Evolutionary conservation across 192 early-diverging fungal genomes (phyloP), one percentile per base, ranked within the genome.

Genomic region (Glomus cerebriforme): DNA sequence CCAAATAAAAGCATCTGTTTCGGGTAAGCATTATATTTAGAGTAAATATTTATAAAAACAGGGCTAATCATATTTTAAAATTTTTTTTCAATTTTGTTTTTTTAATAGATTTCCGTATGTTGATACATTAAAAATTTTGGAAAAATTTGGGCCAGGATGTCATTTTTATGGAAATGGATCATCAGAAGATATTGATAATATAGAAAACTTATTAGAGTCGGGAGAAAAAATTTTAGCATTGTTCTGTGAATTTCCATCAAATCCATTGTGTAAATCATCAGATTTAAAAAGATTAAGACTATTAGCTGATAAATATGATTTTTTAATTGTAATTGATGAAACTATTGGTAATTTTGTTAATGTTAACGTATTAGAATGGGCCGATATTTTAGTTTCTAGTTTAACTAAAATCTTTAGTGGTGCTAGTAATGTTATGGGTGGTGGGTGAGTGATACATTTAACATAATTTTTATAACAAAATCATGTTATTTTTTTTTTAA

Each of bases 391-490:
- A 2, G 96, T 97, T 19, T 93, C 95, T 19, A 96, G 94, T 64
- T 83, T 99, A 73, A 97, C 97, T 15, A 99, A 99, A 86, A 90
- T 98, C 65, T 99, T 99, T 80, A 92, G 91, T 82, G 97, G 97
- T 49, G 97, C 98, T 84, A 92, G 92, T 83, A 97, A 99, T 83
- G 96, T 97, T 22, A 99, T 98, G 96, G 97, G 93, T 72, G 97
- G 97, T 68, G 95, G 96, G 92, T 93, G 88, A 49, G 83, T 87
- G 60, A 32, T n/a, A 29, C 47, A 27, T 66, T 65, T 34, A 43
- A n/a, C 35, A 58, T 73, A 49, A 49, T 29, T 58, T 13, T 49
- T 7, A 31, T 32, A 7, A 19, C 1, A 71, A 7, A 27, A 3
- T n/a, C n/a, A n/a, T n/a, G n/a, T n/a, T n/a, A n/a, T n/a, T n/a